Base-by-base conservation (phyloP, 2,329 filamentous ascomycete species). In the Monosporascus sp. region DNA sequence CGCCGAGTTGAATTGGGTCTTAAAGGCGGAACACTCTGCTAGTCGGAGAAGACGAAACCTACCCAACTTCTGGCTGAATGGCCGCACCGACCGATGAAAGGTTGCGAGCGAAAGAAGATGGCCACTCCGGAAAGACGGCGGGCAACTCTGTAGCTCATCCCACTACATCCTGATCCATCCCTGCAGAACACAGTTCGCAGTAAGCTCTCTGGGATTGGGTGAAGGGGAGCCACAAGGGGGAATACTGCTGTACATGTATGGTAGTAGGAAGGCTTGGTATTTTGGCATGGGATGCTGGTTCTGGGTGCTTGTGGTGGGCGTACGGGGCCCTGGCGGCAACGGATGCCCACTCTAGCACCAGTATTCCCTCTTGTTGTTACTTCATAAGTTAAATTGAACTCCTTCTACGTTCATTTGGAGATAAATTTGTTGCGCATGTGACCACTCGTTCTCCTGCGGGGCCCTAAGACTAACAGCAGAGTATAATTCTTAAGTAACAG, bases 241-340 rank as follows among this genome's bases (percentile, higher is more conserved):
- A 47, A 51, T 51, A 49, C 49, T 48, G 48, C 58, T 52, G 54
- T 50, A 55, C 57, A 55, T 50, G 56, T 55, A 57, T 55, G 34
- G 14, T 15, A 50, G 52, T 47, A 52, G 50, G 53, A 52, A 27
- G 51, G 54, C 39, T 27, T 47, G 20, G 11, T 45, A 15, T 44
- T 49, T 37, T 47, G 61, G 59, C 59, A 64, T 66, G 62, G 64
- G 61, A 63, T 61, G 63, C 63, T 61, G 42, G 41, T 20, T 24
- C 39, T 42, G 39, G 39, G 39, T 45, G 42, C 22, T 45, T 45
- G 42, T 24, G 42, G 20, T 45, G 42, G n/a, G n/a, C 39, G 24
- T 20, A 27, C 17, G 42, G 42, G 42, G n/a, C 7, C 27, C 27
- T 31, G 27, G 27, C 9, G 27, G 27, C 27, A 31, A 31, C 27